Conservation (phyloP, 768 basidiomycete genomes). For the Phylloporus sp. region DNA sequence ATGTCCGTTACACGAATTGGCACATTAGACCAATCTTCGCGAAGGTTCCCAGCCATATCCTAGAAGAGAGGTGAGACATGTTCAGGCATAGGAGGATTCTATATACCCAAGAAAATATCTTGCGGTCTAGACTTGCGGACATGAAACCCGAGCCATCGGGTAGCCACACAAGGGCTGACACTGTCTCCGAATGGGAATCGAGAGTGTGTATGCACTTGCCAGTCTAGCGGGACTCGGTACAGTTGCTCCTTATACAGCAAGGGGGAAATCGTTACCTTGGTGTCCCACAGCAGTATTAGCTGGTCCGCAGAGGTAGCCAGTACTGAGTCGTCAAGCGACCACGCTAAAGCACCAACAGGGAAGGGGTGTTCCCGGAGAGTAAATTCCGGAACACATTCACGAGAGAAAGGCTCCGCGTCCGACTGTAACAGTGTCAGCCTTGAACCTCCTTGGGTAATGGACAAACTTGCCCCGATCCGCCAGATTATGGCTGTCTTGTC, state of each 20-base stretch:
- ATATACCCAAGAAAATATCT: conserved; percentile 79
- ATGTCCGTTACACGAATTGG: conserved; percentile 85
- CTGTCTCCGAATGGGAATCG: conserved; percentile 73
- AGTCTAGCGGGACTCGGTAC: conserved; percentile 45
- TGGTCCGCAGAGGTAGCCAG: conserved; percentile 83
- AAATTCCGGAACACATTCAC: conserved; percentile 57
- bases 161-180: conserved; percentile 84
- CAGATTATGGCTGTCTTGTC: conserved; percentile 90
- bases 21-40: conserved; percentile 63
- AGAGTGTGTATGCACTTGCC: conserved; percentile 66
- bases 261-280: conserved; percentile 53
- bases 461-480: conserved; percentile 68
- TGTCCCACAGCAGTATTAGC: conserved; percentile 85
- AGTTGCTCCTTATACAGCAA: not conserved
- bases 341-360: conserved; percentile 77
- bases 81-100: not conserved
- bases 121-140: conserved; percentile 83
- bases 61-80: conserved; percentile 32
- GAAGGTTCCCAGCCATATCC: conserved; percentile 72
- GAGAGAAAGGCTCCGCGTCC: conserved; percentile 45
- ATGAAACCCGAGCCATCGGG: conserved; percentile 89
- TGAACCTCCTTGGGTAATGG: conserved; percentile 4
- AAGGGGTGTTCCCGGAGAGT: conserved; percentile 75
- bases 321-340: conserved; percentile 87
- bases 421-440: conserved; percentile 30